Evolutionary conservation across 306 rosid genomes (phyloP).

Genomic region (Trifolium dubium): DNA sequence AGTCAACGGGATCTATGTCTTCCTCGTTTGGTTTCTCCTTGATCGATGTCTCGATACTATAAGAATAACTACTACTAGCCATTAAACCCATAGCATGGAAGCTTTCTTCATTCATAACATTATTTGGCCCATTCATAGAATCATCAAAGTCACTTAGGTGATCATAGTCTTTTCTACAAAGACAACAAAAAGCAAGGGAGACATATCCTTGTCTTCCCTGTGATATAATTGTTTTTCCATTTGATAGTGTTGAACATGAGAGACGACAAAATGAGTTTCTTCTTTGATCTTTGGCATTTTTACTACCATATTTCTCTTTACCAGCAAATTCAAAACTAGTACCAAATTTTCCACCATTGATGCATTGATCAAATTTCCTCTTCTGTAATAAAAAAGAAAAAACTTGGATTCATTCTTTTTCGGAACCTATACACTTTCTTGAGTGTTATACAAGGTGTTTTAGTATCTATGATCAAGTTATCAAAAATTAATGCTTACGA

Average conservation of each 20-base stretch:
- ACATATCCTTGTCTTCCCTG: slow-evolving; percentile 11
- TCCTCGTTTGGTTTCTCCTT: slow-evolving; percentile 30
- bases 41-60: background rate
- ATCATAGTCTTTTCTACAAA: background rate
- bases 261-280: background rate
- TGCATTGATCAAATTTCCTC: slow-evolving; percentile 33
- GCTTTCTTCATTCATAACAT: background rate
- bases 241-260: background rate
- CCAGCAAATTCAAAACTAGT: slow-evolving; percentile 4
- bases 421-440: background rate
- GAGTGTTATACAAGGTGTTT: too few species aligned
- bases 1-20: slow-evolving; percentile 8
- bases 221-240: background rate
- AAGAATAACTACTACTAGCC: background rate
- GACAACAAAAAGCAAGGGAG: background rate
- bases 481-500: too few species aligned
- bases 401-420: background rate
- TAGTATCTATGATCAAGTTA: too few species aligned
- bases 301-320: background rate
- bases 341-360: slow-evolving; percentile 3
- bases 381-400: slow-evolving; percentile 4
- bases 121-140: slow-evolving; percentile 16
- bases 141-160: slow-evolving; percentile 5
- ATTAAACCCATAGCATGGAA: background rate
- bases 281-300: background rate